A percentile compares a stretch with the other conserved stretches of the same genome.
These are phyloP conservation scores for Lasiodiplodia sp. DNA, from an alignment of 2,329 filamentous ascomycete genomes.

Conservation along the genomic window DNA sequence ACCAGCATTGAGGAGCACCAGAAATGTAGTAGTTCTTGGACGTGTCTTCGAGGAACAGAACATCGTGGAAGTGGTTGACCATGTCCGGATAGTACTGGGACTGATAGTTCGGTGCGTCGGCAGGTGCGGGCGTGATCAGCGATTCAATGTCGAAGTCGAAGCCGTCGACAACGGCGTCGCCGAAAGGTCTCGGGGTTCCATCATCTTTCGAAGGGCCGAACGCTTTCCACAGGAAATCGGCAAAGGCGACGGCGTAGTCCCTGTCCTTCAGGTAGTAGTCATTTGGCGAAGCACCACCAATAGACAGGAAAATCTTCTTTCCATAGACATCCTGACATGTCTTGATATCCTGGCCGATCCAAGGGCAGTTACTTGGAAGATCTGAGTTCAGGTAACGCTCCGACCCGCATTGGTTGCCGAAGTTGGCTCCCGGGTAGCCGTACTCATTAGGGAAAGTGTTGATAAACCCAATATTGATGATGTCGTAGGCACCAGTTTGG, in stretches of 20 bases:
- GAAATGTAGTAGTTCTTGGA: slow-evolving; percentile 65
- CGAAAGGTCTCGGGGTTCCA: slow-evolving; percentile 69
- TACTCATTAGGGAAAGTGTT: slow-evolving; percentile 62
- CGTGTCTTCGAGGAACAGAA: slow-evolving; percentile 45
- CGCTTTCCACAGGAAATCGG: slow-evolving; percentile 72
- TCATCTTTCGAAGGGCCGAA: slow-evolving; percentile 66
- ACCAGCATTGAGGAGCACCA: slow-evolving; percentile 74
- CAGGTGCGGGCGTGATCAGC: slow-evolving; percentile 58
- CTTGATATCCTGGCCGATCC: slow-evolving; percentile 53
- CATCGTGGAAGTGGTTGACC: slow-evolving; percentile 55
- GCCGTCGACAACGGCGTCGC: slow-evolving; percentile 70
- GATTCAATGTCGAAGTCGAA: slow-evolving; percentile 81
- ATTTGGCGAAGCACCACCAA: slow-evolving; percentile 64
- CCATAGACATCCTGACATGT: slow-evolving; percentile 67
- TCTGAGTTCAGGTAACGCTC: slow-evolving; percentile 63
- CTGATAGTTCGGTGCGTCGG: slow-evolving; percentile 38
- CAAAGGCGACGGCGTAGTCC: slow-evolving; percentile 54
- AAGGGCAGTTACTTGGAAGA: slow-evolving; percentile 52
- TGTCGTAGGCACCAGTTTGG: slow-evolving; percentile 49
- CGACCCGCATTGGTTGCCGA: slow-evolving; percentile 63
- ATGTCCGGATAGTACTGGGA: slow-evolving; percentile 56
- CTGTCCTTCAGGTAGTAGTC: slow-evolving; percentile 69
- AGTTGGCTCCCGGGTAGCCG: slow-evolving; percentile 64
- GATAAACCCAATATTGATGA: slow-evolving; percentile 71
- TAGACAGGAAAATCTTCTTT: slow-evolving; percentile 76